Evolutionary conservation across 768 basidiomycete genomes (phyloP), one percentile per base, ranked within the genome.

Genomic region (Mycena vitilis): DNA sequence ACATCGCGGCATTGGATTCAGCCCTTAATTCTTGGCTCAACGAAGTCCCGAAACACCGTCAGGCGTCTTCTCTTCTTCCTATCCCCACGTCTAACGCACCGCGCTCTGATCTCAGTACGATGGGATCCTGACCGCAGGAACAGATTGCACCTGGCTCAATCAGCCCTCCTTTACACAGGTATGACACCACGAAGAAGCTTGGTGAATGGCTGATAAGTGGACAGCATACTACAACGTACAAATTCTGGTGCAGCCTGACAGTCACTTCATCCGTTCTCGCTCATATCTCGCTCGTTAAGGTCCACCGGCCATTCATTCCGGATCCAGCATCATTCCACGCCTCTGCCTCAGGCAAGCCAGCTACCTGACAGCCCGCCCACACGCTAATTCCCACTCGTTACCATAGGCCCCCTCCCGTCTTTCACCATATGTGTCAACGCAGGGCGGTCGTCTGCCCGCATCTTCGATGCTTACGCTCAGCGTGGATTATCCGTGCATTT

Each of bases 371-470:
- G n/a, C n/a, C n/a, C 10, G 10, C 10, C 15, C 10, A 23, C 12
- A 9, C 16, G 36, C 44, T 54, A 44, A 60, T 47, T 42, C 30
- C 30, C 3, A 55, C 18, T 13, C 1, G 18, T n/a, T 22, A 9
- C 30, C 64, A 71, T 9, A 57, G 69, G 22, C 15, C 44, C 60
- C 0, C 78, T 87, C 38, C 85, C 88, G 84, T 53, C 90, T 0
- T 82, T 92, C 13, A 89, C 91, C 0, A 92, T 93, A 55, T 92
- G 91, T 75, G 87, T 88, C 40, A 93, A 91, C 57, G 86, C 92
- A 0, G 89, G 92, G 2, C 82, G 92, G 12, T 88, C 88, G 0
- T 87, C 84, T 55, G 83, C 82, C 22, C 89, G 89, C 51, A 82
- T 93, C 34, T 74, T 90, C 51, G 89, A 91, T 62, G 79, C 81